Evolutionary conservation across 306 rosid species (phyloP).

Genomic region (Abrus precatorius): DNA sequence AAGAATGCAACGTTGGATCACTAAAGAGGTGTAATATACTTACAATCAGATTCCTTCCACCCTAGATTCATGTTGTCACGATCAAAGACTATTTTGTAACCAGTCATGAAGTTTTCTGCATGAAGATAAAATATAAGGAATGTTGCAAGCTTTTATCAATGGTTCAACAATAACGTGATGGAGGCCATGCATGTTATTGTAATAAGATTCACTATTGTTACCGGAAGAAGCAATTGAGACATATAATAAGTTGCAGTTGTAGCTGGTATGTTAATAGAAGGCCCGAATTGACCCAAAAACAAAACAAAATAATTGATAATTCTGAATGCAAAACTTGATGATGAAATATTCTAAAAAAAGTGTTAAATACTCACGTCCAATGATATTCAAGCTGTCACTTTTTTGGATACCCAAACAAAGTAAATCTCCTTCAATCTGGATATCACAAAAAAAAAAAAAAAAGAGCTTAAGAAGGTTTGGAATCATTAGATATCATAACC

Average conservation of each 20-base stretch:
- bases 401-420: conserved; percentile 67
- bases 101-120: conserved; percentile 98
- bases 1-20: not conserved
- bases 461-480: conserved; percentile 38
- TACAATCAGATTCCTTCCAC: conserved; percentile 80
- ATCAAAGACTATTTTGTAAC: conserved; percentile 79
- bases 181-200: not conserved
- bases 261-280: not conserved
- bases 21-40: conserved; percentile 51
- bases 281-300: conserved; percentile 1
- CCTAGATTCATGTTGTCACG: conserved; percentile 81
- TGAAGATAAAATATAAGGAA: conserved; percentile 21
- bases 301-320: conserved; percentile 10
- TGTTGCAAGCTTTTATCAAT: not conserved
- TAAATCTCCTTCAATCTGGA: conserved; percentile 51
- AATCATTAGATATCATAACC: conserved; percentile 27
- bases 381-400: conserved; percentile 66
- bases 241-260: conserved; percentile 4
- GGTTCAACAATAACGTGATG: not conserved
- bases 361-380: conserved; percentile 84
- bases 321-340: conserved; percentile 37
- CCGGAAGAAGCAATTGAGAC: not conserved
- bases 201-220: not conserved
- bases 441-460: conserved; percentile 19
- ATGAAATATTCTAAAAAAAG: conserved; percentile 18